Percentiles rank a stretch among this genome's conserved stretches.
phyloP scores from a whole-genome alignment of 345 rosid species.

The Abelmoschus esculentus region DNA sequence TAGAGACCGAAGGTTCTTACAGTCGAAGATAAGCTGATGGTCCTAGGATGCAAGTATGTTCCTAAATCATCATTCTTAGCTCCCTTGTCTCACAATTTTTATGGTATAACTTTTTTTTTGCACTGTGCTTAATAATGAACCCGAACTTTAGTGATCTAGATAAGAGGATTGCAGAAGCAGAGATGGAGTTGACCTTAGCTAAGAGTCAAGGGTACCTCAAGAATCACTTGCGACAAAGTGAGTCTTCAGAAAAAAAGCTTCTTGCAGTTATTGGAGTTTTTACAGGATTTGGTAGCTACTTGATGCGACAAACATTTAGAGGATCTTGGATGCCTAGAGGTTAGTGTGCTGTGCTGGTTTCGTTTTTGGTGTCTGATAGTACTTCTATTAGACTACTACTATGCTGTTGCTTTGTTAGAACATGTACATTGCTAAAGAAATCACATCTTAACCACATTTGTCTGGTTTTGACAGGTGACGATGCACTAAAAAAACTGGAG shows the following conservation, averaged over 20 bases:
- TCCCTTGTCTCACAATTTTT: not conserved
- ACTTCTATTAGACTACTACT: not conserved
- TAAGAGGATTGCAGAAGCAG: slow-evolving; percentile 76
- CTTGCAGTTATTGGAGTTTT: slow-evolving; percentile 94
- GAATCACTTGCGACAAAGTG: slow-evolving; percentile 33
- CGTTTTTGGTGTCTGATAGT: not conserved
- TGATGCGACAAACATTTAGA: slow-evolving; percentile 68
- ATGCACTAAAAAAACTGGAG: slow-evolving; percentile 73
- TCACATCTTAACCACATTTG: not conserved
- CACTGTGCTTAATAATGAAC: not conserved
- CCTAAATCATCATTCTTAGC: not conserved
- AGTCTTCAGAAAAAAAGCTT: slow-evolving; percentile 44
- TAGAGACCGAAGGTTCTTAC: slow-evolving; percentile 91
- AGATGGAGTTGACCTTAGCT: slow-evolving; percentile 92
- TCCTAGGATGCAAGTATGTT: slow-evolving; percentile 89
- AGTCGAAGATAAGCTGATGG: slow-evolving; percentile 69
- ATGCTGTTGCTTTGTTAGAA: not conserved
- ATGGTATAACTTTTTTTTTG: not conserved
- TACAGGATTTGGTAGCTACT: slow-evolving; percentile 87
- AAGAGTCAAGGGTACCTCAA: slow-evolving; percentile 84
- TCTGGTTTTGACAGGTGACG: slow-evolving; percentile 47
- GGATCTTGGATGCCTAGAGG: slow-evolving; percentile 98
- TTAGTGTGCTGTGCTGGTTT: slow-evolving; percentile 16
- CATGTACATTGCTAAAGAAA: not conserved
- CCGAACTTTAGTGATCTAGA: slow-evolving; percentile 67